Conservation (phyloP, 106 monocot genomes). For the Dioscorea alata region DNA sequence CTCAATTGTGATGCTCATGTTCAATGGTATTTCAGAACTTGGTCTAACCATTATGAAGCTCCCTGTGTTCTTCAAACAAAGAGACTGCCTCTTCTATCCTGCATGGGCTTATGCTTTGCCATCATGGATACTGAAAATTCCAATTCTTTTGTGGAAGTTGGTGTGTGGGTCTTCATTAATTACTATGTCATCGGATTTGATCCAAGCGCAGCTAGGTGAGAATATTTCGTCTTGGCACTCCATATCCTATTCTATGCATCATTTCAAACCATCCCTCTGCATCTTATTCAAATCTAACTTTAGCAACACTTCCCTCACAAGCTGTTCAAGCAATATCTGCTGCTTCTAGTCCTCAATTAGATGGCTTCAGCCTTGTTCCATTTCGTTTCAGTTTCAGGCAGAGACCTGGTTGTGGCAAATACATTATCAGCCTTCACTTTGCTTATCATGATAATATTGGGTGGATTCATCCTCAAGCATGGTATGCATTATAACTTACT, state of each 20-base stretch:
- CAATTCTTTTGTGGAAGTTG: constrained; percentile 36
- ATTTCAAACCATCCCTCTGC: not conserved
- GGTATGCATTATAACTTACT: not conserved
- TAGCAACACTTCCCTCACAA: not conserved
- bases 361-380: constrained; percentile 15
- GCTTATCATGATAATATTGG: constrained; percentile 2
- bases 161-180: constrained; percentile 29
- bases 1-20: constrained; percentile 29
- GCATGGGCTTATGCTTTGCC: constrained; percentile 51
- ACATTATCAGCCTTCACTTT: constrained; percentile 8
- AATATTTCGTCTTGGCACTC: not conserved
- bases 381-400: not conserved
- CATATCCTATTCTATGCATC: not conserved
- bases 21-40: constrained; percentile 44
- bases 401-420: constrained; percentile 9
- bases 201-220: constrained; percentile 40
- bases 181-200: constrained; percentile 61
- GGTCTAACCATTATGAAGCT: constrained; percentile 35
- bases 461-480: constrained; percentile 12
- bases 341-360: constrained; percentile 1
- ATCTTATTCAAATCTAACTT: not conserved
- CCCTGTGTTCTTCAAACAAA: constrained; percentile 64
- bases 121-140: constrained; percentile 51
- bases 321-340: constrained; percentile 13
- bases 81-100: constrained; percentile 50